Conservation (phyloP, 2,329 filamentous ascomycete species). For the Curvularia spicifera region DNA sequence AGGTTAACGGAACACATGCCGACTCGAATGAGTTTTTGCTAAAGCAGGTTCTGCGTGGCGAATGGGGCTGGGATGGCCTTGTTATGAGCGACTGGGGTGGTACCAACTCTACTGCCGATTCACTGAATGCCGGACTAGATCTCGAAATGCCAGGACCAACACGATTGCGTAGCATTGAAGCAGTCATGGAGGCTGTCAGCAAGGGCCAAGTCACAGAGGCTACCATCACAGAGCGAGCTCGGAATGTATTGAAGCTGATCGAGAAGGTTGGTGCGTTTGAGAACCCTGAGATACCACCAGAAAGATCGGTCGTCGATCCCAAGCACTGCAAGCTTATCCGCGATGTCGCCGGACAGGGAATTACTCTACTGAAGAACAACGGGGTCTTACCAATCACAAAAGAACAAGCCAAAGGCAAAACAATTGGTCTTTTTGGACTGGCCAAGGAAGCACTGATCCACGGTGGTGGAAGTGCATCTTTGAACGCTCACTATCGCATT, state of each 20-base stretch:
- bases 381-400: slow-evolving; percentile 68
- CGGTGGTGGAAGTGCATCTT: slow-evolving; percentile 43
- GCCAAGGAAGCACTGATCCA: slow-evolving; percentile 58
- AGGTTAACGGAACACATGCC: slow-evolving; percentile 73
- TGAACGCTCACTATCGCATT: slow-evolving; percentile 37
- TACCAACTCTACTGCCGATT: slow-evolving; percentile 45
- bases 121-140: slow-evolving; percentile 47
- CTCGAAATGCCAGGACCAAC: slow-evolving; percentile 53
- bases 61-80: slow-evolving; percentile 76
- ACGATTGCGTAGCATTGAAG: slow-evolving; percentile 73
- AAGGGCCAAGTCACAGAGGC: slow-evolving; percentile 58
- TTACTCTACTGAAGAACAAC: slow-evolving; percentile 77
- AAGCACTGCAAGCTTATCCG: slow-evolving; percentile 67
- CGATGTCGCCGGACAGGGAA: slow-evolving; percentile 68
- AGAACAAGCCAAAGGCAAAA: slow-evolving; percentile 60
- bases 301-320: slow-evolving; percentile 67
- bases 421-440: slow-evolving; percentile 73
- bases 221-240: slow-evolving; percentile 40
- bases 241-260: slow-evolving; percentile 65
- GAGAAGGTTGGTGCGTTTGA: slow-evolving; percentile 68
- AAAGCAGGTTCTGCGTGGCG: slow-evolving; percentile 69
- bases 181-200: slow-evolving; percentile 56
- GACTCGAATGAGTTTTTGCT: slow-evolving; percentile 70
- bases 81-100: slow-evolving; percentile 69
- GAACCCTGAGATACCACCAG: slow-evolving; percentile 63